A percentile compares a stretch with the other conserved stretches of the same genome.
Conservation (phyloP, 208 protist species). For the Trypanosoma caninum region DNA sequence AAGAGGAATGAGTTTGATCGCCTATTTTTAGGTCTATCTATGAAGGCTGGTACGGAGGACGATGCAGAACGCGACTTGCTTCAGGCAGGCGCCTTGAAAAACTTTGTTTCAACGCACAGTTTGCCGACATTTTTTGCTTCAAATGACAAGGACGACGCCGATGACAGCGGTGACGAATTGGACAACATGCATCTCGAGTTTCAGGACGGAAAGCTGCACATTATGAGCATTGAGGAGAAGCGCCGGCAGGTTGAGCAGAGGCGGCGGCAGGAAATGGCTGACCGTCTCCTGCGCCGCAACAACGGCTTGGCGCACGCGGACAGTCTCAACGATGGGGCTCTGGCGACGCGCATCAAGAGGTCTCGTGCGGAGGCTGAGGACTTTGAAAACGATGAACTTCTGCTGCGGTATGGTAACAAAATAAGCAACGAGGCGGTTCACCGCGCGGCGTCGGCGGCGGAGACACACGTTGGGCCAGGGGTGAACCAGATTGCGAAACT, state of each 20-base stretch:
- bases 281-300: conserved; percentile 55
- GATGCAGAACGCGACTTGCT: conserved; percentile 66
- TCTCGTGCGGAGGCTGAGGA: conserved; percentile 56
- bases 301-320: conserved; percentile 41
- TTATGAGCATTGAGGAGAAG: conserved; percentile 76
- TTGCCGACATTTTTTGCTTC: conserved; percentile 21
- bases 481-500: conserved; percentile 46
- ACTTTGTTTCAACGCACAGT: conserved; percentile 61
- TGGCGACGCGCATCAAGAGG: conserved; percentile 46
- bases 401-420: conserved; percentile 61
- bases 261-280: conserved; percentile 54
- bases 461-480: conserved; percentile 33
- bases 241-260: conserved; percentile 39
- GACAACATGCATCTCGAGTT: conserved; percentile 83
- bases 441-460: conserved; percentile 28
- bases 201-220: conserved; percentile 78
- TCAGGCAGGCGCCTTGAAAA: conserved; percentile 67
- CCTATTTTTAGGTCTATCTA: conserved; percentile 63
- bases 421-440: conserved; percentile 44
- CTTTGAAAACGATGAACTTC: conserved; percentile 84
- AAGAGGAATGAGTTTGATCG: conserved; percentile 75
- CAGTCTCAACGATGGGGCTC: conserved; percentile 50
- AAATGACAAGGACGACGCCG: conserved; percentile 29
- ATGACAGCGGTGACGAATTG: conserved; percentile 47
- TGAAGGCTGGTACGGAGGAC: conserved; percentile 59